These are phyloP conservation scores for Penicillium rolfsii DNA, from an alignment of 2,329 filamentous ascomycete genomes.

Conservation along the genomic window DNA sequence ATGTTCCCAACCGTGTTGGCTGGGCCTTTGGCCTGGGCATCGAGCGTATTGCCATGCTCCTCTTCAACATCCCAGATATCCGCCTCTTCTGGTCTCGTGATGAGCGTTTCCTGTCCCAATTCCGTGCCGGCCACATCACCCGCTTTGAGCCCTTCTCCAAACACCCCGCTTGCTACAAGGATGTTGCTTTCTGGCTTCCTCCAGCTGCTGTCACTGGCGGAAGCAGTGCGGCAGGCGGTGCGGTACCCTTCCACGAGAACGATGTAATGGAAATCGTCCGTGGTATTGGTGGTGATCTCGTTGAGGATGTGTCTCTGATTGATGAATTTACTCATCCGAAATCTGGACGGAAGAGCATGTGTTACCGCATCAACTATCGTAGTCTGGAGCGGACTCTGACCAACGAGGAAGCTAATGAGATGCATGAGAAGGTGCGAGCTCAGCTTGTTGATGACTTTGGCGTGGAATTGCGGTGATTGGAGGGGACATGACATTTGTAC, in stretches of 20 bases:
- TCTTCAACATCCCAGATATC: conserved; percentile 96
- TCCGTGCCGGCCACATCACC: conserved; percentile 58
- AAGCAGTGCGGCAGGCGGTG: conserved; percentile 43
- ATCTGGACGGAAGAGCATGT: conserved; percentile 79
- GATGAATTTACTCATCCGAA: conserved; percentile 90
- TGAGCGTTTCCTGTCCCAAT: conserved; percentile 82
- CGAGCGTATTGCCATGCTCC: conserved; percentile 94
- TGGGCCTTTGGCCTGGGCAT: conserved; percentile 97
- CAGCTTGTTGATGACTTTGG: conserved; percentile 71
- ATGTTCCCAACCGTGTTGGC: conserved; percentile 73
- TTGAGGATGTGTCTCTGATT: conserved; percentile 82
- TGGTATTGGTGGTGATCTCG: conserved; percentile 75
- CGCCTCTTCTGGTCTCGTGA: conserved; percentile 94
- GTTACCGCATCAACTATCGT: conserved; percentile 91
- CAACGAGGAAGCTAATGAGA: conserved; percentile 73
- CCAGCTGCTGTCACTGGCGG: conserved; percentile 44
- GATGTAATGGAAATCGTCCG: conserved; percentile 96
- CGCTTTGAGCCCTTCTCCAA: conserved; percentile 88
- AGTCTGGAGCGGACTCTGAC: conserved; percentile 89
- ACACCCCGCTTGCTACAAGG: conserved; percentile 84
- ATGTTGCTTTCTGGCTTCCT: conserved; percentile 89
- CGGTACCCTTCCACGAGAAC: conserved; percentile 77
- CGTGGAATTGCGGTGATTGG: conserved; percentile 71
- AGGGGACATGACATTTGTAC: conserved; percentile 19
- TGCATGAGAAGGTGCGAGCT: conserved; percentile 70